Conservation (phyloP, 2,329 filamentous ascomycete genomes). For the Metarhizium brunneum region DNA sequence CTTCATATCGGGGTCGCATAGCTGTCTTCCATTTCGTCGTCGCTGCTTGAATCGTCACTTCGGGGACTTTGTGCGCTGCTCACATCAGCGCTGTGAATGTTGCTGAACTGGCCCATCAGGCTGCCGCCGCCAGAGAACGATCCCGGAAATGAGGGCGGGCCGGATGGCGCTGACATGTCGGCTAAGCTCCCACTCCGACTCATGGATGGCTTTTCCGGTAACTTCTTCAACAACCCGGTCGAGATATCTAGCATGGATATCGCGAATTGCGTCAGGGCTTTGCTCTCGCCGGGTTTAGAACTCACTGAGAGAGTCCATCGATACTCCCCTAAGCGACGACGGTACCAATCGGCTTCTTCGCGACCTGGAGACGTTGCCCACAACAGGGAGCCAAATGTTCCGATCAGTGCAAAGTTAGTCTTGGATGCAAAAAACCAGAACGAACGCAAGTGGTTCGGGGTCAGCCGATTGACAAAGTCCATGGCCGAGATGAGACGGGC, state of each 20-base stretch:
- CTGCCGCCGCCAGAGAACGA: constrained; percentile 23
- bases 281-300: constrained; percentile 57
- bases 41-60: constrained; percentile 40
- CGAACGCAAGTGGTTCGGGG: constrained; percentile 72
- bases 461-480: constrained; percentile 93
- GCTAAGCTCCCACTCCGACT: constrained; percentile 42
- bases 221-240: constrained; percentile 56
- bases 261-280: constrained; percentile 57
- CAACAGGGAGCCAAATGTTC: constrained; percentile 82
- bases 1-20: constrained; percentile 15
- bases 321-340: constrained; percentile 76
- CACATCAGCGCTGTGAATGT: constrained; percentile 35
- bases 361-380: constrained; percentile 81
- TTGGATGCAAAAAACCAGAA: constrained; percentile 91
- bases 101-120: constrained; percentile 32
- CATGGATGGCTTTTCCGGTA: constrained; percentile 62
- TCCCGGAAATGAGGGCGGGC: constrained; percentile 13
- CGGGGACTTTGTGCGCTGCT: constrained; percentile 43
- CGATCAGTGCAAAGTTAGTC: constrained; percentile 89
- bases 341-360: constrained; percentile 91
- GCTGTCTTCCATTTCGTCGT: constrained; percentile 41
- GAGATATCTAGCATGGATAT: constrained; percentile 70
- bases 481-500: constrained; percentile 90
- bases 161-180: constrained; percentile 31
- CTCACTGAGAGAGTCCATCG: constrained; percentile 89